Evolutionary conservation across 1,284 basidiomycete species (phyloP).

Genomic region (Coniferiporia sulphurascens): DNA sequence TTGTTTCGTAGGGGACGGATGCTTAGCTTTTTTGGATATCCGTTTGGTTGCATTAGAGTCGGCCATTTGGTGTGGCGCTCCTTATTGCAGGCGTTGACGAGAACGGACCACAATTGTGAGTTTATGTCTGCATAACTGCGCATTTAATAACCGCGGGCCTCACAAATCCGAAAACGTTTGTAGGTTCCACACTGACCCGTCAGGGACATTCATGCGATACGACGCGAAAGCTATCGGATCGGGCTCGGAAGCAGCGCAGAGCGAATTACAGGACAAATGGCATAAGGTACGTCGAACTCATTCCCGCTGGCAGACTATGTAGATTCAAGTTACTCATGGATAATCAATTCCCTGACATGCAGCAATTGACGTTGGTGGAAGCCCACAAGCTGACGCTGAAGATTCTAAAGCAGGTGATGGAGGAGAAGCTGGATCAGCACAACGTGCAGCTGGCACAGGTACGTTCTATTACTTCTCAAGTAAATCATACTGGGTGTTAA

Average conservation of each 20-base stretch:
- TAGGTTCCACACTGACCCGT: constrained; percentile 97
- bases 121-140: constrained; percentile 13
- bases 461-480: constrained; percentile 21
- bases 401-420: constrained; percentile 99
- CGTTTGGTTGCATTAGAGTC: constrained; percentile 48
- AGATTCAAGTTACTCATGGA: neutral
- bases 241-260: constrained; percentile 96
- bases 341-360: constrained; percentile 16
- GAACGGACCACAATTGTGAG: constrained; percentile 89
- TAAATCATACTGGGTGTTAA: constrained; percentile 3
- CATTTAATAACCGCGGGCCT: constrained; percentile 2
- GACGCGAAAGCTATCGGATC: constrained; percentile 99
- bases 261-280: constrained; percentile 96
- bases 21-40: neutral
- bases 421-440: constrained; percentile 97
- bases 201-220: constrained; percentile 96
- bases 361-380: constrained; percentile 92
- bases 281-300: constrained; percentile 63
- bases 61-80: constrained; percentile 97
- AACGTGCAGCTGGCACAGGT: constrained; percentile 97
- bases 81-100: constrained; percentile 97
- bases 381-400: constrained; percentile 85
- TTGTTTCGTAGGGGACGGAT: neutral
- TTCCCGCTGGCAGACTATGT: neutral
- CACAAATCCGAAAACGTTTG: constrained; percentile 13